phyloP scores from a whole-genome alignment of 2,329 filamentous ascomycete genomes.

The Verticillium klebahnii region DNA sequence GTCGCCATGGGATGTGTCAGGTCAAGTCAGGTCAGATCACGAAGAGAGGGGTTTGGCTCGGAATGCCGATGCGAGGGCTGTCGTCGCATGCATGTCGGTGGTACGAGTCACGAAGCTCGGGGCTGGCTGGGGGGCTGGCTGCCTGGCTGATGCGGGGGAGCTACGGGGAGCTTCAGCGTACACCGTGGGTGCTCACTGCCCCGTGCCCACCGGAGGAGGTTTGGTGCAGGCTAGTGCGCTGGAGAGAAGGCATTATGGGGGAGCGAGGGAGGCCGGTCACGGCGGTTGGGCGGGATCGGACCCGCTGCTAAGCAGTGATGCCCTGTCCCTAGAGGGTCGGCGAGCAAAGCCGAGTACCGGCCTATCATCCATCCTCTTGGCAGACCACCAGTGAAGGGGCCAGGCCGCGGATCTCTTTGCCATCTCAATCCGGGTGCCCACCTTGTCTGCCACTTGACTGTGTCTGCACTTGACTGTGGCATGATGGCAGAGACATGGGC shows the following conservation, averaged over 20 bases:
- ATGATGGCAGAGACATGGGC: no score
- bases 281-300: background rate
- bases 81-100: background rate
- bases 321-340: no score
- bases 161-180: background rate
- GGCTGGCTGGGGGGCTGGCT: background rate
- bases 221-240: no score
- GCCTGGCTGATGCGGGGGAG: constrained; percentile 1
- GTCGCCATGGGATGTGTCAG: background rate
- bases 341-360: background rate
- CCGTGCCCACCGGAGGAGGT: no score
- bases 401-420: no score
- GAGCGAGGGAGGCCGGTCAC: background rate
- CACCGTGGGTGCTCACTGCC: no score
- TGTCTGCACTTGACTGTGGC: no score
- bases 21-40: background rate
- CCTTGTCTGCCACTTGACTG: no score
- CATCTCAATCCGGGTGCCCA: no score
- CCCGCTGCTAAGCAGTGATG: no score
- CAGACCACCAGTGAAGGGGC: no score
- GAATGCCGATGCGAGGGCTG: background rate
- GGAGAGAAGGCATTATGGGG: background rate
- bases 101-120: background rate
- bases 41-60: background rate
- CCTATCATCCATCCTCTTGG: background rate